Evolutionary conservation across 345 rosid genomes (phyloP), one percentile per base, ranked within the genome.

Genomic region (Lepidium aucheri): DNA sequence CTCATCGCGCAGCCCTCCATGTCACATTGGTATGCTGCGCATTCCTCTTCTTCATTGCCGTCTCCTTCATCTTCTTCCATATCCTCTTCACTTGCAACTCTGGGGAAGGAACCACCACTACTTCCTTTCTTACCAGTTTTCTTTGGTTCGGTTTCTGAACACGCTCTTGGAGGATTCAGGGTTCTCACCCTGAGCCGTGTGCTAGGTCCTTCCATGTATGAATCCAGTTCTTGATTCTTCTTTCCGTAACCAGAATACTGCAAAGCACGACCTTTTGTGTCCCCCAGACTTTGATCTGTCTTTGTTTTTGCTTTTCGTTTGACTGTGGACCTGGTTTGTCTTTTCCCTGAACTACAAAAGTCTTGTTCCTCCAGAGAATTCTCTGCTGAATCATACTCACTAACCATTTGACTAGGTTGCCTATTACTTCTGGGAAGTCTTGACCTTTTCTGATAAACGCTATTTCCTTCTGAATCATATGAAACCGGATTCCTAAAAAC

Each of bases 1-100:
- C 90, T 78, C 99, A 94, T 94, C 24, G 74, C 72, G 80, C 99
- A 94, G 14, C 97, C 99, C 36, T 94, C 99, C 52, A 94, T 73
- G 64, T 94, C 95, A 75, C 99, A 94, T 65, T 74, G 78, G 78
- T 82, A 79, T 4, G 36, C 63, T 4, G 57, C 8, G 13, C 77
- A 11, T 57, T 76, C 82, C 54, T 72, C 83, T 47, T 85, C 90
- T n/a, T 73, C 81, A 59, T 77, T 81, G 18, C 50, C 49, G 47
- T 79, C 94, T 63, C 83, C 90, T 11, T 76, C 83, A 30, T 70
- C 78, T 30, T 77, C 97, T 34, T 85, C 82, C 44, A 70, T 77
- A 8, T 43, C 40, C 73, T 79, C 84, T 60, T 73, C 78, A 38
- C 62, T 70, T 70, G 49, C 76, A 59, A 17, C 68, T 78, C 75